Conservation (phyloP, 75 land plant genomes). For the Cryptomeria japonica region DNA sequence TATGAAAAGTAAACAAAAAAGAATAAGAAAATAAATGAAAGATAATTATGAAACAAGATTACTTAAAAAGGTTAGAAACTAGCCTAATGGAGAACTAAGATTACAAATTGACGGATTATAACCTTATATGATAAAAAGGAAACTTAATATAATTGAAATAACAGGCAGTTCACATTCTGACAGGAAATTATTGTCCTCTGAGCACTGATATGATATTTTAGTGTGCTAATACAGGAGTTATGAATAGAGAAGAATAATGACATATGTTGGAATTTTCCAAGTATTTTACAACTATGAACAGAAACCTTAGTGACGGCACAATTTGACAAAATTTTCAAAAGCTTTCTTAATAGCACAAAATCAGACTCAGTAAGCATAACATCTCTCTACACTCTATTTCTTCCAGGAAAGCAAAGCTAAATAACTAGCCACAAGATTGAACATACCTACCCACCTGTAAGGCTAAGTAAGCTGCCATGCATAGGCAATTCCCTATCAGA, state of each 20-base stretch:
- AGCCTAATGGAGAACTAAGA: neutral
- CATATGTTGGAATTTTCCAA: neutral
- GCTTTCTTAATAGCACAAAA: neutral
- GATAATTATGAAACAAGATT: neutral
- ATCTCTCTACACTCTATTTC: neutral
- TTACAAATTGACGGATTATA: neutral
- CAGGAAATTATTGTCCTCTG: neutral
- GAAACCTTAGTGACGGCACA: neutral
- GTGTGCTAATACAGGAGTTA: neutral
- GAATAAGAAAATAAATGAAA: no score
- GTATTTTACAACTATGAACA: neutral
- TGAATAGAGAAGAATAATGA: neutral
- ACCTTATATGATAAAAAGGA: neutral
- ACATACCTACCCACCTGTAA: constrained; percentile 62
- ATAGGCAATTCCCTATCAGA: constrained; percentile 88
- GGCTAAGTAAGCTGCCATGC: constrained; percentile 85
- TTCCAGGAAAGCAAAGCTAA: neutral
- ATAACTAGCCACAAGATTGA: neutral
- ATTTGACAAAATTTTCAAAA: neutral
- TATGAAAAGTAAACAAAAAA: neutral
- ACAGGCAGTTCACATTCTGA: neutral
- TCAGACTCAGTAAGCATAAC: neutral
- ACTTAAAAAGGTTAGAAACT: neutral
- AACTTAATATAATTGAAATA: neutral
- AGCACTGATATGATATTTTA: neutral